phyloP scores from a whole-genome alignment of 1,284 basidiomycete genomes.

The Naganishia albida region DNA sequence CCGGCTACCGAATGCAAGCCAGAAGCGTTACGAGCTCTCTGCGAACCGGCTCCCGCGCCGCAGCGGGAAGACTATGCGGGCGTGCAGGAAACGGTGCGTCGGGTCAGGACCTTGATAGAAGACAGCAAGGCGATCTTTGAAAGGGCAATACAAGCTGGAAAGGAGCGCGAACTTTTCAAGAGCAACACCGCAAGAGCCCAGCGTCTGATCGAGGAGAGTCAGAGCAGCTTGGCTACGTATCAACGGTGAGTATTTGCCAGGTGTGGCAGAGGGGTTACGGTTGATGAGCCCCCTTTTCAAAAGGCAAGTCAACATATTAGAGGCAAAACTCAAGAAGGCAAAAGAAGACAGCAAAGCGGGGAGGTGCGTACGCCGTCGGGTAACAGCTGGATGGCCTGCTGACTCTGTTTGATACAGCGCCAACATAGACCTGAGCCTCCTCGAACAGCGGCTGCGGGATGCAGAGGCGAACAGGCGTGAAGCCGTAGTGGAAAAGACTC shows the following conservation, averaged over 20 bases:
- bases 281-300: not conserved
- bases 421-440: not conserved
- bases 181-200: conserved; percentile 85
- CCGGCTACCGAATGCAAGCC: conserved; percentile 55
- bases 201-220: conserved; percentile 79
- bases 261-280: not conserved
- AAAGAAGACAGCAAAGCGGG: conserved; percentile 15
- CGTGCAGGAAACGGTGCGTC: conserved; percentile 70
- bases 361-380: too few species aligned
- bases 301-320: conserved; percentile 33
- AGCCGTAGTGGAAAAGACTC: conserved; percentile 67
- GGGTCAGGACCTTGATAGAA: conserved; percentile 72
- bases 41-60: conserved; percentile 43
- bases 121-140: conserved; percentile 82
- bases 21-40: conserved; percentile 50
- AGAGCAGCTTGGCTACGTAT: conserved; percentile 75
- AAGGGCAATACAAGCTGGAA: conserved; percentile 74
- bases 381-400: not conserved
- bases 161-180: conserved; percentile 82
- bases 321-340: conserved; percentile 28
- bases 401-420: too few species aligned
- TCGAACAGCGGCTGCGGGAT: conserved; percentile 5
- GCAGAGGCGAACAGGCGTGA: conserved; percentile 19
- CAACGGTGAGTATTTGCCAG: conserved; percentile 59
- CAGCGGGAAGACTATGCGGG: conserved; percentile 42